These are phyloP conservation scores for Tulasnella sp. DNA, from an alignment of 768 basidiomycete genomes.

Conservation along the genomic window DNA sequence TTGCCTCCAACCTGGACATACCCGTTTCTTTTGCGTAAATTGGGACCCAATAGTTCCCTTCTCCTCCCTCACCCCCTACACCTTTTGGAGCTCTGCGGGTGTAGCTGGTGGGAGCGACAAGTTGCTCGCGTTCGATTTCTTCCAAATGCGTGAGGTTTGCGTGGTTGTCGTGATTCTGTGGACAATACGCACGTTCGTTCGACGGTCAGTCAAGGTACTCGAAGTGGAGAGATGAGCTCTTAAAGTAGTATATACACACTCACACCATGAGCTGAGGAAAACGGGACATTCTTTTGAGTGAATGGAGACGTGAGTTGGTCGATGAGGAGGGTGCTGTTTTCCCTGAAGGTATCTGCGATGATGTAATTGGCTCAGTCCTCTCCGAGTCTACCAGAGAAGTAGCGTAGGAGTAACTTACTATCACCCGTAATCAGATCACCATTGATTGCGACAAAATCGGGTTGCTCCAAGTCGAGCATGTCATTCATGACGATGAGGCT, in stretches of 20 bases:
- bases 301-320: slow-evolving; percentile 53
- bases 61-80: slow-evolving; percentile 51
- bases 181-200: not conserved
- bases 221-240: no score
- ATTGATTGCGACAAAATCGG: slow-evolving; percentile 62
- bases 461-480: slow-evolving; percentile 45
- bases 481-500: slow-evolving; percentile 47
- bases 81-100: slow-evolving; percentile 48
- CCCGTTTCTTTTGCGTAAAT: slow-evolving; percentile 27
- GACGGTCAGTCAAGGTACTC: not conserved
- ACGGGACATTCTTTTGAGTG: slow-evolving; percentile 45
- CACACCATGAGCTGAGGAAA: slow-evolving; percentile 60
- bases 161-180: slow-evolving; percentile 65
- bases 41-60: slow-evolving; percentile 70
- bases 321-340: slow-evolving; percentile 55
- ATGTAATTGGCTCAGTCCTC: not conserved
- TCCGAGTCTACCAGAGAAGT: not conserved
- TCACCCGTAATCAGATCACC: slow-evolving; percentile 68
- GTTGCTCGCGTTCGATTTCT: slow-evolving; percentile 52
- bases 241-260: no score
- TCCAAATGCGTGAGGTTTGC: slow-evolving; percentile 57
- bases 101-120: slow-evolving; percentile 46
- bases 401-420: slow-evolving; percentile 28
- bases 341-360: slow-evolving; percentile 29
- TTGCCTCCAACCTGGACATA: not conserved